Conservation (phyloP, 345 rosid genomes). For the Ceriops decandra region DNA sequence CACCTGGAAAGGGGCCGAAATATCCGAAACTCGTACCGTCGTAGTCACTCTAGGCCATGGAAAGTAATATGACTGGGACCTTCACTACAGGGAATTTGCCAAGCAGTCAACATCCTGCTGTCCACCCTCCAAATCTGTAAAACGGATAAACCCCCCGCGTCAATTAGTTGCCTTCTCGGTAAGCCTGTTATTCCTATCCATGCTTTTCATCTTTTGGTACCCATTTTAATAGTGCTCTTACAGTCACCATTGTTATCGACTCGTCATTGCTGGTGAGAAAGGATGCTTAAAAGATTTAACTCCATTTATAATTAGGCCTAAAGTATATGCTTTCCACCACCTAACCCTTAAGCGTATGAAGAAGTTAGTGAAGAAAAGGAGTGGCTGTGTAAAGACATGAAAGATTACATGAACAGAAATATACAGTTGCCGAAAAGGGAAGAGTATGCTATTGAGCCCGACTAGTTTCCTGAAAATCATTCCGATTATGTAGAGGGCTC, state of each 20-base stretch:
- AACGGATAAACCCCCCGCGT: too few species aligned
- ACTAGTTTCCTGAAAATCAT: too few species aligned
- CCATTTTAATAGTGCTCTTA: too few species aligned
- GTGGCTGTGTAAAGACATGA: not conserved
- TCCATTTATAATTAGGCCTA: not conserved
- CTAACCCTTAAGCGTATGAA: not conserved
- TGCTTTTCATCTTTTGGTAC: too few species aligned
- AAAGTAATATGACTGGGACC: not conserved
- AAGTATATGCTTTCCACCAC: not conserved
- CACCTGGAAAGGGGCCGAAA: conserved; percentile 17
- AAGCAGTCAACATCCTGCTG: not conserved
- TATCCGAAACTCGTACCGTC: not conserved
- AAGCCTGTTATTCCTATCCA: too few species aligned
- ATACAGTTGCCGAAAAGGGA: not conserved
- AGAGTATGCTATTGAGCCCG: not conserved
- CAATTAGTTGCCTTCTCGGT: too few species aligned
- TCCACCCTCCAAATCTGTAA: too few species aligned
- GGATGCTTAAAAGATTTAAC: not conserved
- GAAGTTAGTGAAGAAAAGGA: not conserved
- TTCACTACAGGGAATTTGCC: too few species aligned
- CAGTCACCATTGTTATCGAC: too few species aligned
- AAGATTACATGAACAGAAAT: not conserved
- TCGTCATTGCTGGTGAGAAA: too few species aligned
- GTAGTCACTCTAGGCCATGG: not conserved
- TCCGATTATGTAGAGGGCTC: too few species aligned